These are phyloP conservation scores for Penicillium manginii DNA, from an alignment of 495 filamentous ascomycete species.

Conservation along the genomic window DNA sequence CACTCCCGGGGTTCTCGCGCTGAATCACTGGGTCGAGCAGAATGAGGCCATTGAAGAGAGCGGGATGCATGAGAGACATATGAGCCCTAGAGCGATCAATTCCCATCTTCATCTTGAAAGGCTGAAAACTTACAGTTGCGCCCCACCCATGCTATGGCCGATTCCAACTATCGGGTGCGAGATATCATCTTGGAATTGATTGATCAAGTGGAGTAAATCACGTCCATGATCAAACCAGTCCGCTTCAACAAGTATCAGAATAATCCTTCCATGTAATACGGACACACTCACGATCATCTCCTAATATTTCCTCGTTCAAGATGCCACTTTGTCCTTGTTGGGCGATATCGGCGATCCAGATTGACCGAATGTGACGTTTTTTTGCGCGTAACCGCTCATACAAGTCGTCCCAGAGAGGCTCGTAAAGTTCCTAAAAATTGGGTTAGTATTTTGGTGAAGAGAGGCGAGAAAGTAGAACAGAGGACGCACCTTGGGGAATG, in stretches of 20 bases:
- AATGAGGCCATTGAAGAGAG: conserved; percentile 67
- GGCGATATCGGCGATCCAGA: conserved; percentile 73
- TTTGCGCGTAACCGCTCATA: conserved; percentile 51
- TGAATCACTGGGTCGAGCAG: conserved; percentile 74
- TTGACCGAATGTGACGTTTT: conserved; percentile 49
- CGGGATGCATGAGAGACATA: conserved; percentile 69
- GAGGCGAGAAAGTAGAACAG: not conserved
- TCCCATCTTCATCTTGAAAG: not conserved
- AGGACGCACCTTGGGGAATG: conserved; percentile 12
- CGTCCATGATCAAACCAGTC: conserved; percentile 73
- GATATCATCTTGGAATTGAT: conserved; percentile 60
- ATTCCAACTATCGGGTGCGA: conserved; percentile 72
- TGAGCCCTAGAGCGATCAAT: conserved; percentile 30
- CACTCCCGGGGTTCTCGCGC: conserved; percentile 14
- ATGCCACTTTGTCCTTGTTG: conserved; percentile 67
- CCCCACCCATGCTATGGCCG: conserved; percentile 76
- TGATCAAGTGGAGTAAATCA: conserved; percentile 73
- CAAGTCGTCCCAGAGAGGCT: conserved; percentile 74
- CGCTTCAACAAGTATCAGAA: conserved; percentile 32
- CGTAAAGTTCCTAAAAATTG: conserved; percentile 72
- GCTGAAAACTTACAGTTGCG: conserved; percentile 43
- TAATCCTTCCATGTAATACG: not conserved
- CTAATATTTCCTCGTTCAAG: conserved; percentile 64
- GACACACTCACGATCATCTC: conserved; percentile 40
- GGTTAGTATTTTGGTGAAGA: not conserved